Evolutionary conservation across 371 early-diverging fungal species (phyloP), one percentile per base, ranked within the genome.

Genomic region (Furculomyces boomerangus): DNA sequence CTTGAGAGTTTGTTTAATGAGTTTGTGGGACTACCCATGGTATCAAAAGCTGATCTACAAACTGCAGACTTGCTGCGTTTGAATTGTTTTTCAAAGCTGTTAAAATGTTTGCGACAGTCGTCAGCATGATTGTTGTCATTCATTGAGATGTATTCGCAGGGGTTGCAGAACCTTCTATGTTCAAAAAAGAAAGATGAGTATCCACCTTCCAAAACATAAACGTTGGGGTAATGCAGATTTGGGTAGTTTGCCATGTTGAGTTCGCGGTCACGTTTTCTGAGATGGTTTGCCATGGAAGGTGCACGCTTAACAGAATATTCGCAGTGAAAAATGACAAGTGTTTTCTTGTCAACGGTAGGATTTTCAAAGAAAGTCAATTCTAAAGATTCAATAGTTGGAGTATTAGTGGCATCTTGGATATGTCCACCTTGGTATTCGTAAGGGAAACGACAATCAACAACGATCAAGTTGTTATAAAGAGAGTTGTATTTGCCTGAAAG

Each of bases 351-450:
- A 0, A 62, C 57, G 2, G 53, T 37, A 3, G 68, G 71, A 29
- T 61, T 61, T 29, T 56, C 60, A 18, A 72, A 59, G 20, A 73
- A 49, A 29, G 67, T 55, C 46, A 56, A 39, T 56, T 71, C 74
- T 30, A 81, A 62, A n/a, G 71, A 70, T 24, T 72, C 67, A 20
- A 66, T 55, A 1, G 74, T 68, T 37, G 74, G 73, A 54, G 87
- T 65, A 63, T 89, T 90, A 35, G 71, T 62, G 0, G 92, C 90
- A 3, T 70, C 66, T 2, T 54, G 61, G 47, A 93, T 86, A 57
- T 92, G 94, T 3, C 94, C 94, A 26, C 90, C 92, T 37, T 76
- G 70, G 60, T 75, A 90, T 69, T 93, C 94, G 68, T 88, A 91
- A 18, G 78, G 76, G 62, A 81, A 91, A 20, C 93, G 78, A 62